Conservation (phyloP, 2,329 filamentous ascomycete genomes). For the Hymenoscyphus scutula region DNA sequence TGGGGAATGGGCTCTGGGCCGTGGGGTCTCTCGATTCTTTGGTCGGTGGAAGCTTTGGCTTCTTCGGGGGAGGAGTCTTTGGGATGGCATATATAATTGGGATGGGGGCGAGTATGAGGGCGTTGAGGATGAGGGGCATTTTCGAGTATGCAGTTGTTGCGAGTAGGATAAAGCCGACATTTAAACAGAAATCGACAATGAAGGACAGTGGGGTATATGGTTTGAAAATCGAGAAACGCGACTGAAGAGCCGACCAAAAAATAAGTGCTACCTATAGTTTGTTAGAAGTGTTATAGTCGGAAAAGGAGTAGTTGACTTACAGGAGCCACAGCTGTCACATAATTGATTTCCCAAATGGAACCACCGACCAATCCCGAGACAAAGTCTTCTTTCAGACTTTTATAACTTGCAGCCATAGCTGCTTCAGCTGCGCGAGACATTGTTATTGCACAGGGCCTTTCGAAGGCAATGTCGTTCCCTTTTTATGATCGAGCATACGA, state of each 20-base stretch:
- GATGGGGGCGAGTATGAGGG: constrained; percentile 71
- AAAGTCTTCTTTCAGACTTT: constrained; percentile 89
- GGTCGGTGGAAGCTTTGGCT: constrained; percentile 48
- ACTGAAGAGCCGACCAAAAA: constrained; percentile 86
- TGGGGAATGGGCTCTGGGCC: constrained; percentile 57
- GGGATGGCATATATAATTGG: constrained; percentile 55
- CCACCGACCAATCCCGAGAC: constrained; percentile 89
- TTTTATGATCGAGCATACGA: constrained; percentile 6
- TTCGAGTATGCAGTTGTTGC: constrained; percentile 82
- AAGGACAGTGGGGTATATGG: constrained; percentile 67
- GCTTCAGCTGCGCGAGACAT: constrained; percentile 36
- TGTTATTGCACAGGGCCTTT: background rate
- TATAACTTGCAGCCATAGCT: constrained; percentile 63
- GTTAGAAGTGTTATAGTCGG: background rate
- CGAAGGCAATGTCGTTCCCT: background rate
- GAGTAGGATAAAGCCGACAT: constrained; percentile 77
- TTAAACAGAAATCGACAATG: constrained; percentile 81
- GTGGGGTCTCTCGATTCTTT: constrained; percentile 34
- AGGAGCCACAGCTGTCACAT: constrained; percentile 79
- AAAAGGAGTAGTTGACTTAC: constrained; percentile 52
- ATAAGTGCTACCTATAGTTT: constrained; percentile 67
- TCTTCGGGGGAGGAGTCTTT: constrained; percentile 43
- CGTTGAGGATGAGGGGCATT: constrained; percentile 68
- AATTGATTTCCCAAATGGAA: constrained; percentile 79
- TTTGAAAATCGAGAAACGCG: constrained; percentile 78